Evolutionary conservation across 768 basidiomycete species (phyloP), one percentile per base, ranked within the genome.

Genomic region (Boletus coccyginus): DNA sequence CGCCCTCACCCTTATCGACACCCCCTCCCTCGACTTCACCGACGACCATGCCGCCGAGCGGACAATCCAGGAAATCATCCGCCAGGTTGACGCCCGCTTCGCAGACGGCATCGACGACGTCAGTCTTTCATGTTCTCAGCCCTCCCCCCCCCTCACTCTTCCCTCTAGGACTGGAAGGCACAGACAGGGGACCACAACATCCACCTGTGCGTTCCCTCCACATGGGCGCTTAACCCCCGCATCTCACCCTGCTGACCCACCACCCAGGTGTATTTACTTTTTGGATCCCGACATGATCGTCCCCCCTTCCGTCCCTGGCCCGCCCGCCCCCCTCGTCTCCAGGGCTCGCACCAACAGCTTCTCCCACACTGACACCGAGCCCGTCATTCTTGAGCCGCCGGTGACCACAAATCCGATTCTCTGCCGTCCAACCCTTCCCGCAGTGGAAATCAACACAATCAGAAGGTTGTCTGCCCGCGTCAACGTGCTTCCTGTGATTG

Each of bases 401-500:
- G 80, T 90, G 53, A 81, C 87, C 46, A 86, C 82, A 52, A 87
- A 87, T 72, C 87, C 88, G 53, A 76, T 83, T 62, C 78, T 85
- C 45, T 83, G 81, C 59, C 81, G 86, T 52, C 82, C 87, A 45
- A 82, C 85, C 44, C 79, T 92, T 49, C 88, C 89, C 49, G 66
- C 78, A 38, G 74, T 80, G 42, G 91, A 94, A 74, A 87, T 93
- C 66, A 77, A 78, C 62, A 84, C 87, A 58, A 92, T 94, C 69
- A 85, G 88, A 65, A 84, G 87, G 42, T 76, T 94, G 64, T 90
- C 91, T 58, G 79, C 81, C 57, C 83, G 91, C 61, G 90, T 92
- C 70, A 93, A 94, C 71, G 90, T 94, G 56, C 85, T 94, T 61
- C 92, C 92, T 58, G 88, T 94, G 65, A 82, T 94, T 60, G 85